These are phyloP conservation scores for Xylaria sp. DNA, from an alignment of 2,329 filamentous ascomycete species.

Conservation along the genomic window DNA sequence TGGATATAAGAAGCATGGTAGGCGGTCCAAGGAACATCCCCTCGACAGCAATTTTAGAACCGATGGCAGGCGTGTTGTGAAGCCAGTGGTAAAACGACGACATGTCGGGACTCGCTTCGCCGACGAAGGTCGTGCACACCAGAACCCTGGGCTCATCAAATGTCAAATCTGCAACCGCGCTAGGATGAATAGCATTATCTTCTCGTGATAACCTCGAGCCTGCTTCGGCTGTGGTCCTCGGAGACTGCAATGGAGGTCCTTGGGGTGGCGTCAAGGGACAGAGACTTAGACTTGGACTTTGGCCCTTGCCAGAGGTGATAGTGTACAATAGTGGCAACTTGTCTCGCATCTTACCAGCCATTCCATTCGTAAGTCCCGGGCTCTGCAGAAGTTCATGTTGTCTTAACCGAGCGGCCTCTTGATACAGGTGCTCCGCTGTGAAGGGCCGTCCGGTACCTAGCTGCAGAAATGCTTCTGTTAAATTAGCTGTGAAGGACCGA, in stretches of 20 bases:
- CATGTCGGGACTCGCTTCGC: conserved; percentile 73
- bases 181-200: conserved; percentile 58
- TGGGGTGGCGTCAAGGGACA: conserved; percentile 56
- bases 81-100: conserved; percentile 73
- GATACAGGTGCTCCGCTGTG: conserved; percentile 64
- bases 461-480: conserved; percentile 65
- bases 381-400: conserved; percentile 58
- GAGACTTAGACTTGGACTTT: conserved; percentile 64
- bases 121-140: conserved; percentile 73
- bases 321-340: conserved; percentile 64
- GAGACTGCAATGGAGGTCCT: conserved; percentile 46
- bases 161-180: conserved; percentile 63
- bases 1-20: conserved; percentile 73
- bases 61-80: conserved; percentile 65
- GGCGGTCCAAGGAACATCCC: conserved; percentile 75
- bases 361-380: conserved; percentile 58
- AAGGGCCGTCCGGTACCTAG: conserved; percentile 65
- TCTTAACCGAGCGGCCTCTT: conserved; percentile 61
- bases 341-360: conserved; percentile 47
- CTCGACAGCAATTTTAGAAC: conserved; percentile 69
- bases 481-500: conserved; percentile 67
- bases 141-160: conserved; percentile 72
- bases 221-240: conserved; percentile 44
- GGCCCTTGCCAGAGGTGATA: conserved; percentile 63
- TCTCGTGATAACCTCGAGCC: conserved; percentile 48